Base-by-base conservation (phyloP, 1,284 basidiomycete species). In the Jaminaea rosea region DNA sequence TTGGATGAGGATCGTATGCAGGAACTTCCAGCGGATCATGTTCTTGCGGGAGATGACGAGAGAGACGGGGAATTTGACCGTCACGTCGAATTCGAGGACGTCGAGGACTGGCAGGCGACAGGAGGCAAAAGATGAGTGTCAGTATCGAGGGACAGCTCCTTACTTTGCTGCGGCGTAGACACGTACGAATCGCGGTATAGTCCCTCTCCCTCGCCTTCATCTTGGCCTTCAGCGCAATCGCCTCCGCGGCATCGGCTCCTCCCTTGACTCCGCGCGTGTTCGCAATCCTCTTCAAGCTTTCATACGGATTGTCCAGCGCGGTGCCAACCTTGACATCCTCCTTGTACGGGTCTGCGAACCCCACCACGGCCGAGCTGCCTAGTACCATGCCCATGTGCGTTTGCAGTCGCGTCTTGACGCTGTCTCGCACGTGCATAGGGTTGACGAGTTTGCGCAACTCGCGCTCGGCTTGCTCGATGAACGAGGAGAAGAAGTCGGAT, bases 341-440 rank as follows among this genome's bases (percentile, higher is more conserved):
- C 31, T 61, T 53, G 47, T 66, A 73, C 24, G 67, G 68, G 47
- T 73, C 71, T 17, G 57, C 51, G 34, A 65, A 73, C 15, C 69
- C 69, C 9, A 72, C 70, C 7, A 57, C 65, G 37, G 60, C 60
- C 31, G 63, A 67, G 44, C 66, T 69, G 10, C 68, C 68, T 11
- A 73, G 53, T 17, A 71, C 69, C 42, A 68, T 65, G 26, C 69
- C 71, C 7, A 73, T 63, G 41, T 71, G 70, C n/a, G 66, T 65
- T 45, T 72, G 68, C 32, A 73, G 50, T 1, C 69, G 59, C 32
- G 64, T 60, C 52, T 63, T 58, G 29, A 66, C 65, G 41, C 65
- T 65, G 44, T 73, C 70, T 65, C 86, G 86, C 26, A 67, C 62
- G 44, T 59, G 62, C 27, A 53, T 61, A 5, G 69, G 67, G 23